Base-by-base conservation (phyloP, 371 early-diverging fungal species). In the Catenaria anguillulae region DNA sequence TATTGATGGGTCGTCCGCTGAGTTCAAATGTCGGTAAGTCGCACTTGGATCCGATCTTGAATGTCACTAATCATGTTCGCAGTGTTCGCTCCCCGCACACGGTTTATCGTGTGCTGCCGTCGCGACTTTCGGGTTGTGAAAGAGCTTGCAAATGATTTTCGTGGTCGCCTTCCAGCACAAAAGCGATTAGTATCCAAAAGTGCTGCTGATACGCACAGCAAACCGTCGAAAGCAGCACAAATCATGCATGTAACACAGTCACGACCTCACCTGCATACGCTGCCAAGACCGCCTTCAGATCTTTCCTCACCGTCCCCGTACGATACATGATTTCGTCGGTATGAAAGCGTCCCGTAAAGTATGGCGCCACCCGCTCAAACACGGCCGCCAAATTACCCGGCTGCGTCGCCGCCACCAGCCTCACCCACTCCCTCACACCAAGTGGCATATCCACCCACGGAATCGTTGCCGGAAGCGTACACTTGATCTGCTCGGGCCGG, bases 291-390 rank as follows among this genome's bases (percentile, higher is more conserved):
- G 29, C 0, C 10, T 50, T 50, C 2, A 50, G 52, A 10, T 50
- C 52, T 13, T 29, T 26, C 17, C 52, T 0, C 31, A 12, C 6
- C 52, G 19, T 19, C 12, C 52, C 52, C 15, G 52, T 50, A 1
- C 52, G 52, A 23, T 29, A 50, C 29, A 10, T 13, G 29, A 50
- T 50, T 31, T 50, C 52, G 29, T 50, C 31, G 21, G 52, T 50
- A 29, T 50, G 52, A 4, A 50, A 50, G 29, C 52, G 26, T 26
- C 52, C 52, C 29, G 26, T 50, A 0, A 50, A 50, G 17, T 50
- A 50, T 31, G 29, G 52, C 29, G 52, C 52, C 21, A 50, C 52
- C 15, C 52, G 52, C 52, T 50, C 52, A 29, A 50, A 50, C 29
- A 29, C 29, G 29, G 52, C 52, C 29, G 52, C 52, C 8, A 29